Percentiles rank a stretch among this genome's conserved stretches.
Conservation (phyloP, 208 protist genomes). For the Angomonas deanei region DNA sequence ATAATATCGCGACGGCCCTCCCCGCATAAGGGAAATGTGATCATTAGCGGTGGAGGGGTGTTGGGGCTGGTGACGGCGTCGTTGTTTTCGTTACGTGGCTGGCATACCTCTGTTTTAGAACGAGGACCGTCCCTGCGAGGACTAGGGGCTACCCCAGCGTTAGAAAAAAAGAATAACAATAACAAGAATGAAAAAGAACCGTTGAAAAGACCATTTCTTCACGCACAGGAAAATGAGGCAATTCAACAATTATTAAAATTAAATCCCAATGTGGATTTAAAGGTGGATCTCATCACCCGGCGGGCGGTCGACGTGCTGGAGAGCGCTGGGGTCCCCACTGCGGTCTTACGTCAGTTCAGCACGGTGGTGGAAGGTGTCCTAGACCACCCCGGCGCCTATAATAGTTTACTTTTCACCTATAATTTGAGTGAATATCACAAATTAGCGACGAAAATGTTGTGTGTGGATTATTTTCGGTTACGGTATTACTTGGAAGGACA, state of each 20-base stretch:
- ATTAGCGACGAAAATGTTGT: constrained; percentile 82
- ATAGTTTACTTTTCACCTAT: constrained; percentile 56
- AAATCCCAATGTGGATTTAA: constrained; percentile 48
- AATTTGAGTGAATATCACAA: constrained; percentile 77
- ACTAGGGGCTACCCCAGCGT: not conserved
- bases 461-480: constrained; percentile 57
- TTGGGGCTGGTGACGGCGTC: constrained; percentile 61
- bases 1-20: constrained; percentile 26
- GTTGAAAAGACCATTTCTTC: constrained; percentile 16
- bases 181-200: constrained; percentile 10
- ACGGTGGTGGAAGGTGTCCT: constrained; percentile 69
- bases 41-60: constrained; percentile 83
- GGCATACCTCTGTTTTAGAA: constrained; percentile 86
- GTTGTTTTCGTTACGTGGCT: constrained; percentile 73
- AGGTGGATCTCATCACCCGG: constrained; percentile 74
- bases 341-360: constrained; percentile 34
- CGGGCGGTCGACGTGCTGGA: constrained; percentile 69
- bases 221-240: not conserved
- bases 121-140: constrained; percentile 22
- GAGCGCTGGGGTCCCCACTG: constrained; percentile 55
- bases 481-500: constrained; percentile 60
- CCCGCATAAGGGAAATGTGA: constrained; percentile 83
- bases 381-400: constrained; percentile 83
- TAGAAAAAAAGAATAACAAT: not conserved
- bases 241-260: not conserved